Evolutionary conservation across 2,329 filamentous ascomycete genomes (phyloP).

Genomic region (Ophiostoma quercus): DNA sequence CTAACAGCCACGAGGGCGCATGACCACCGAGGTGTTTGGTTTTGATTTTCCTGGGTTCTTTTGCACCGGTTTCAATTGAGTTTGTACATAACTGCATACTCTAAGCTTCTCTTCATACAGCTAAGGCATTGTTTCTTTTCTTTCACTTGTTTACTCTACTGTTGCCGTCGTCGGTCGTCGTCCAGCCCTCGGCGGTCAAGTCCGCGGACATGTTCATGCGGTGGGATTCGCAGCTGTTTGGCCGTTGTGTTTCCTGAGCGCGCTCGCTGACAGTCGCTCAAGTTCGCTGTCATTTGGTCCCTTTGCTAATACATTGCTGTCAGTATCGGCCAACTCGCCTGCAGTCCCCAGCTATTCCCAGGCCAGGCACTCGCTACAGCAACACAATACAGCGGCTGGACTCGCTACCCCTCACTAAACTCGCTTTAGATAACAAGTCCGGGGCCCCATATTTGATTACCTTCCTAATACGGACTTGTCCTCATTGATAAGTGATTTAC

Average conservation of each 20-base stretch:
- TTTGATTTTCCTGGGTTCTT: not conserved
- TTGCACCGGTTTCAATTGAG: not conserved
- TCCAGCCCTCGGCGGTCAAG: not conserved
- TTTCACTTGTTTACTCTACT: not conserved
- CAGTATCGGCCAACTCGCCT: not conserved
- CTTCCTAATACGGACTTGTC: conserved; percentile 14
- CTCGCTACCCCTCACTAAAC: conserved; percentile 5
- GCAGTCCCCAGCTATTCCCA: not conserved
- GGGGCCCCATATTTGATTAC: conserved; percentile 11
- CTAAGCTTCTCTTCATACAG: not conserved
- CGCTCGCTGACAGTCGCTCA: not conserved
- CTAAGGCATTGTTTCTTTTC: not conserved
- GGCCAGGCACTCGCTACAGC: not conserved
- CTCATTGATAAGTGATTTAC: not conserved
- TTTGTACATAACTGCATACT: not conserved
- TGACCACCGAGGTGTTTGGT: not conserved
- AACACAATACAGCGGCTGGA: not conserved
- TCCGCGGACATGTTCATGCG: not conserved
- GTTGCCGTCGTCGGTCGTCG: not conserved
- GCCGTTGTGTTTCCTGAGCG: not conserved
- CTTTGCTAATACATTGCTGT: not conserved
- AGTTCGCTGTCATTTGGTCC: not conserved
- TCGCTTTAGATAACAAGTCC: conserved; percentile 9
- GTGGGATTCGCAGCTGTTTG: not conserved
- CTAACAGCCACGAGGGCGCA: not conserved